Evolutionary conservation across 2,329 filamentous ascomycete genomes (phyloP).

Genomic region (Hypoxylon sp.): DNA sequence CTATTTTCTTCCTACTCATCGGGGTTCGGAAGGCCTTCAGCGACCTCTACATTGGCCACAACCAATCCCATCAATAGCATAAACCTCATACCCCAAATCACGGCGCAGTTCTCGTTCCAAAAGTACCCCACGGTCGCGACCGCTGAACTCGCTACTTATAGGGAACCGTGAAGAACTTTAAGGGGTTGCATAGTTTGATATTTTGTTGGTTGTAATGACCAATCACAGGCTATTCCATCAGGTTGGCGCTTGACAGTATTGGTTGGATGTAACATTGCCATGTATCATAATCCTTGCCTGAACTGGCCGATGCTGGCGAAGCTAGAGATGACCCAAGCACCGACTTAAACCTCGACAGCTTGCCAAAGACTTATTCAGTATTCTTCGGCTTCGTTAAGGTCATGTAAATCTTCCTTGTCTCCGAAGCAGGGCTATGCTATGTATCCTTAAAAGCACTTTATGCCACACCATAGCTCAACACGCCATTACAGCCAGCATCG

Average conservation of each 20-base stretch:
- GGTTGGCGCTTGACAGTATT: conserved; percentile 12
- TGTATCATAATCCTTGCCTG: conserved; percentile 20
- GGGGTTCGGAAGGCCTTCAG: neutral
- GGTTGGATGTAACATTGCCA: conserved; percentile 10
- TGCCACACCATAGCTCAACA: neutral
- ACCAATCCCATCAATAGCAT: conserved; percentile 13
- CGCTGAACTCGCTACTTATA: neutral
- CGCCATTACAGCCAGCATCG: neutral
- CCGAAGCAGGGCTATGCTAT: conserved; percentile 4
- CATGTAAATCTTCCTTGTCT: neutral
- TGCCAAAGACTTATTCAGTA: neutral
- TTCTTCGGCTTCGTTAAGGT: neutral
- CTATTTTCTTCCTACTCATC: neutral
- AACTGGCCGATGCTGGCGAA: conserved; percentile 7
- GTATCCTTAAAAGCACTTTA: conserved; percentile 1
- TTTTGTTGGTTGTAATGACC: conserved; percentile 33
- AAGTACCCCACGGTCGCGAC: neutral
- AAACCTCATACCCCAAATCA: neutral
- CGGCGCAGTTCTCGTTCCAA: conserved; percentile 11
- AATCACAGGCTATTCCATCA: conserved; percentile 30
- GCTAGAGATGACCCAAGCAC: neutral
- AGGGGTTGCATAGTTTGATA: conserved; percentile 21
- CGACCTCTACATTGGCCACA: neutral
- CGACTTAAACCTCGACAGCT: neutral
- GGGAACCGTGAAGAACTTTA: neutral